Evolutionary conservation across 179 eudicot species (phyloP), one percentile per base, ranked within the genome.

Genomic region (Spinacia oleracea): DNA sequence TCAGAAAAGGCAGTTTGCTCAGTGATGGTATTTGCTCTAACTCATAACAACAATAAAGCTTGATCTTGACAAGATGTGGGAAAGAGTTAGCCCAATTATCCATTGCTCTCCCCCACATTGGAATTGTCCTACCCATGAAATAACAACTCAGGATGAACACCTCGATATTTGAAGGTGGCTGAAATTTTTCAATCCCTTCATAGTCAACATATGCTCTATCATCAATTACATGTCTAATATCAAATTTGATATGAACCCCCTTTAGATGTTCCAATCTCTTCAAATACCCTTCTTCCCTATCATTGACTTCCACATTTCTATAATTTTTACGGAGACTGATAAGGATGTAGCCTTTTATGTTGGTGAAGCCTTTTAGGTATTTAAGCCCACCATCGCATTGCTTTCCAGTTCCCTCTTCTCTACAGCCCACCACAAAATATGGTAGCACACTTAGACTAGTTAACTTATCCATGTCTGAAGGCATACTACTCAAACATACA

Each of bases 131-230:
- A 6, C 70, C 70, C 1, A 5, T 35, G 1, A 35, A 0, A 42
- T 68, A 78, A 4, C 20, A 10, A 0, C 21, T 0, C 56, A 78
- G 9, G 9, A 11, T 25, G 15, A 73, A 58, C 8, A 9, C 29
- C 32, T 32, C 48, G 16, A 76, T 31, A 64, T 76, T 76, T 29
- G 29, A 14, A 45, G 48, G 81, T 23, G 75, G 75, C 43, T 40
- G 16, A 16, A 56, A 1, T 7, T 40, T 42, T 27, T 56, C 75
- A 42, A 35, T 35, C 38, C 38, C 2, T 35, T 35, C 38, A 35
- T 1, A 35, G 38, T 35, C 1, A 35, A 35, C 38, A 78, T 9
- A 29, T 58, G 23, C n/a, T 9, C 55, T 32, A 35, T 40, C 45
- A 5, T 42, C 9, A 27, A 43, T 25, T 12, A 25, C 27, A 68